Conservation (phyloP, 106 monocot species). For the Dendrobium nobile region DNA sequence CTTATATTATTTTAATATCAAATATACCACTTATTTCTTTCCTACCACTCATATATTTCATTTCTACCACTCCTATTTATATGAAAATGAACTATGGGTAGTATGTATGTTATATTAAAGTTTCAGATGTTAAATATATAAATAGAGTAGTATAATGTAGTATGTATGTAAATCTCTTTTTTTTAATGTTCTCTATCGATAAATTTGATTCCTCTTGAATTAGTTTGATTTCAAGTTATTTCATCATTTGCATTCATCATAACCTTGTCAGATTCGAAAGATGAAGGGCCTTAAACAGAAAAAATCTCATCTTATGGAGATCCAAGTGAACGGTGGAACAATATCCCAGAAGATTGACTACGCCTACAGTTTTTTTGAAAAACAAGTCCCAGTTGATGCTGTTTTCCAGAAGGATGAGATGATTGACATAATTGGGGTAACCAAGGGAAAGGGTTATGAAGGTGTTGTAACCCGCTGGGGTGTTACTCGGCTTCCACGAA, state of each 20-base stretch:
- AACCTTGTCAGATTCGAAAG: slow-evolving; percentile 33
- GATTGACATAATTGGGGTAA: slow-evolving; percentile 62
- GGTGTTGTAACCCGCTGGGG: slow-evolving; percentile 78
- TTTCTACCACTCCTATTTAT: too few relatives aligned
- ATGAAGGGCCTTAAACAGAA: slow-evolving; percentile 64
- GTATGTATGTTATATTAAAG: too few relatives aligned
- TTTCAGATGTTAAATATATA: too few relatives aligned
- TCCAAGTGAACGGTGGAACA: slow-evolving; percentile 53
- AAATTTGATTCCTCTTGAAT: background rate
- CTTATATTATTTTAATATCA: too few relatives aligned
- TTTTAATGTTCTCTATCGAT: background rate
- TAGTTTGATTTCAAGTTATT: background rate
- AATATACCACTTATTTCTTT: too few relatives aligned
- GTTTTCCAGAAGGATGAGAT: slow-evolving; percentile 65
- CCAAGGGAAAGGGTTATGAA: slow-evolving; percentile 65
- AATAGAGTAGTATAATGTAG: too few relatives aligned
- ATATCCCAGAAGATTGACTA: slow-evolving; percentile 54
- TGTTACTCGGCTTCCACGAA: slow-evolving; percentile 61
- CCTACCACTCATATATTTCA: too few relatives aligned
- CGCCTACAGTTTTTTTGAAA: slow-evolving; percentile 59
- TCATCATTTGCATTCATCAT: background rate
- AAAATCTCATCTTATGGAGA: slow-evolving; percentile 69
- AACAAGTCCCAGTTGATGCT: slow-evolving; percentile 50
- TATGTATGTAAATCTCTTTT: too few relatives aligned
- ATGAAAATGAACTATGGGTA: too few relatives aligned